Conservation (phyloP, 768 basidiomycete genomes). For the Phanerochaete sordida region DNA sequence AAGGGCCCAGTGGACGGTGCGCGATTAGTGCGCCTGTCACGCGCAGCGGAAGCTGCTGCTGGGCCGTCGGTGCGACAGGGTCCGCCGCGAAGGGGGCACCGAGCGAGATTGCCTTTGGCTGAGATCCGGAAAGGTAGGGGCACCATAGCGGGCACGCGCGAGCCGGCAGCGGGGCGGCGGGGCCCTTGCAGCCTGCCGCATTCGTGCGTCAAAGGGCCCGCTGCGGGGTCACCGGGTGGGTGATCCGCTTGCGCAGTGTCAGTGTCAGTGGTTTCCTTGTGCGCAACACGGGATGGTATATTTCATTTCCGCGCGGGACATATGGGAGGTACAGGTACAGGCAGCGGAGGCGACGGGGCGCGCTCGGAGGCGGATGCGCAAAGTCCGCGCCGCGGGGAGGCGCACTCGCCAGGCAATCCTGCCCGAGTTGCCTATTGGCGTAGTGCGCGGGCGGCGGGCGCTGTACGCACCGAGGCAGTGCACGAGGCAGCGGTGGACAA, state of each 20-base stretch:
- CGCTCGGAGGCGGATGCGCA: neutral
- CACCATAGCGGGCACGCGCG: conserved; percentile 9
- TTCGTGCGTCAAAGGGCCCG: neutral
- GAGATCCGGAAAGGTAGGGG: conserved; percentile 9
- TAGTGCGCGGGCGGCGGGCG: neutral
- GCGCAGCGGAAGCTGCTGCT: too few relatives aligned
- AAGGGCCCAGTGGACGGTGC: too few relatives aligned
- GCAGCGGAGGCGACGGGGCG: neutral
- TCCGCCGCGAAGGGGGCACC: neutral
- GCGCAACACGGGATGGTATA: neutral
- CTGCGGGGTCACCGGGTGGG: neutral
- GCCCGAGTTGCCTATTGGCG: neutral
- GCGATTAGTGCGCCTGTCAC: too few relatives aligned
- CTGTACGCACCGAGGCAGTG: neutral
- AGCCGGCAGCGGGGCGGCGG: conserved; percentile 10
- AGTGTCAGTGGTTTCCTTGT: neutral
- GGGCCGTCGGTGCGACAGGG: neutral
- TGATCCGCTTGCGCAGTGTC: neutral
- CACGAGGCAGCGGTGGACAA: neutral
- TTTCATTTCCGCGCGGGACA: conserved; percentile 9
- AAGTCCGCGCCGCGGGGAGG: neutral
- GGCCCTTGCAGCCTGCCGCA: conserved; percentile 14
- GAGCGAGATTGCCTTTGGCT: neutral
- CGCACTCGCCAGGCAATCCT: neutral
- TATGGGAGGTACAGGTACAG: neutral